Evolutionary conservation across 441 rosid genomes (phyloP).

Genomic region (Jatropha multifida): DNA sequence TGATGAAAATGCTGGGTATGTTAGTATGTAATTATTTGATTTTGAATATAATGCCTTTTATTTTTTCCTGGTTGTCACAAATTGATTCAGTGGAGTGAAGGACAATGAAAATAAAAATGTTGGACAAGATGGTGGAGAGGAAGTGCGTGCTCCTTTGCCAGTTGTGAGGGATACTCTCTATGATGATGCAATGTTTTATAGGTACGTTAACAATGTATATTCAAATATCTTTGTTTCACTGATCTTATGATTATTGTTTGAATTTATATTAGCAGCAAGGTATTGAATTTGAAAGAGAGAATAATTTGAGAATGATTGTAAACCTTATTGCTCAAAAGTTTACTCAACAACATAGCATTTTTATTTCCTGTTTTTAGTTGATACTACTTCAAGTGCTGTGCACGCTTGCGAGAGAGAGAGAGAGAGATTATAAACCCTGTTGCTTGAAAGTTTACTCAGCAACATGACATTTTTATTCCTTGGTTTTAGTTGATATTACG

Average conservation of each 20-base stretch:
- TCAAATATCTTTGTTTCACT: neutral
- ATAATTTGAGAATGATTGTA: neutral
- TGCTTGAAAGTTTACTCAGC: too few relatives aligned
- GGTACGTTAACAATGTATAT: constrained; percentile 39
- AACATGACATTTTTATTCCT: too few relatives aligned
- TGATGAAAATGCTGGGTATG: constrained; percentile 51
- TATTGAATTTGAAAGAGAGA: neutral
- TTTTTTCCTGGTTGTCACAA: constrained; percentile 8
- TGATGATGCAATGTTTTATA: constrained; percentile 58
- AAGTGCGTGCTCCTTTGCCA: constrained; percentile 91
- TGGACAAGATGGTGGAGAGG: constrained; percentile 50
- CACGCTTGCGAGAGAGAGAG: too few relatives aligned
- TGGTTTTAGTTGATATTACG: neutral
- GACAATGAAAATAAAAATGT: constrained; percentile 35
- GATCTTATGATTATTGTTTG: neutral
- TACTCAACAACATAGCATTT: neutral
- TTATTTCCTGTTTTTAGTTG: neutral
- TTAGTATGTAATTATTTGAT: neutral
- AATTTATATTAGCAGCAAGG: neutral
- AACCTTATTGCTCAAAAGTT: neutral
- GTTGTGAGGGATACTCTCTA: constrained; percentile 95
- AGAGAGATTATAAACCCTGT: too few relatives aligned
- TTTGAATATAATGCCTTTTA: constrained; percentile 8
- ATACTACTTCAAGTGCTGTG: neutral
- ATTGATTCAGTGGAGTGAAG: constrained; percentile 39